Evolutionary conservation across 345 rosid species (phyloP).

Genomic region (Arabidopsis arenosa): DNA sequence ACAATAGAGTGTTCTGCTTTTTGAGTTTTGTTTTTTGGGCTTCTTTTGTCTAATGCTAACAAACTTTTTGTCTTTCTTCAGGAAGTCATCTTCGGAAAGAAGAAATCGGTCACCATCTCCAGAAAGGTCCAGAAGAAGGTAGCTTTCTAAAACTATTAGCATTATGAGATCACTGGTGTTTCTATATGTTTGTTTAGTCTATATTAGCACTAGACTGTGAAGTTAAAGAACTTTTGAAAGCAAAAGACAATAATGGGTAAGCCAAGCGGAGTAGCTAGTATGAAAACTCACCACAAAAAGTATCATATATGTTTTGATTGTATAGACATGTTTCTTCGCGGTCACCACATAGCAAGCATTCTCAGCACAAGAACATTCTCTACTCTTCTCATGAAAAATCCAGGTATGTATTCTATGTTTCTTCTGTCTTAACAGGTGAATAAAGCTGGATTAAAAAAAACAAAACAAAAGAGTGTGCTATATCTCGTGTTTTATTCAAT

Average conservation of each 20-base stretch:
- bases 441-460: slow-evolving; percentile 24
- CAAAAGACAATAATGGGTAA: slow-evolving; percentile 37
- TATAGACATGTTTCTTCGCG: slow-evolving; percentile 95
- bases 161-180: slow-evolving; percentile 20
- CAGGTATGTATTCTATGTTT: slow-evolving; percentile 63
- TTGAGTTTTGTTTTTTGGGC: slow-evolving; percentile 30
- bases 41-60: not conserved
- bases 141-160: slow-evolving; percentile 24
- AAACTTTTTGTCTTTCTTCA: slow-evolving; percentile 42
- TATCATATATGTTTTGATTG: slow-evolving; percentile 88
- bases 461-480: slow-evolving; percentile 16
- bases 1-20: slow-evolving; percentile 13
- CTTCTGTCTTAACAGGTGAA: slow-evolving; percentile 72
- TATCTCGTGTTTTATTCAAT: slow-evolving; percentile 23
- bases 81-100: slow-evolving; percentile 69
- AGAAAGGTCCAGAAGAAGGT: slow-evolving; percentile 86
- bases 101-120: slow-evolving; percentile 77
- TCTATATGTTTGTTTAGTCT: slow-evolving; percentile 32
- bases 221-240: slow-evolving; percentile 25
- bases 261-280: slow-evolving; percentile 28
- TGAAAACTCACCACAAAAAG: slow-evolving; percentile 47
- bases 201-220: slow-evolving; percentile 30
- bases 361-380: slow-evolving; percentile 97
- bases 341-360: slow-evolving; percentile 99
- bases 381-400: slow-evolving; percentile 88